These are phyloP conservation scores for Dorcoceras hygrometricum DNA, from an alignment of 257 asterid genomes.

Conservation along the genomic window DNA sequence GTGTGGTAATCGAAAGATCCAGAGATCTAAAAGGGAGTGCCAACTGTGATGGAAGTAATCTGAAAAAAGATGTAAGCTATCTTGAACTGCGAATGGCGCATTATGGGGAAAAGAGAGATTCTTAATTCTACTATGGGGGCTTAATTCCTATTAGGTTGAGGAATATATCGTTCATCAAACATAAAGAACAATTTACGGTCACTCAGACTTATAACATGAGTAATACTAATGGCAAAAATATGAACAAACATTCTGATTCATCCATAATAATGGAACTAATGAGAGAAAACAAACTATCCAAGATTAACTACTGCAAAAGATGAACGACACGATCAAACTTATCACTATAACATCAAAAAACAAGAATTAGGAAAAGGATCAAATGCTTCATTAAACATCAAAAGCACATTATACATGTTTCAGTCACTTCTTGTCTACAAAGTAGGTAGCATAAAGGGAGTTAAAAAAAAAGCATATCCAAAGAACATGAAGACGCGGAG, in stretches of 20 bases:
- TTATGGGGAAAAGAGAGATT: not conserved
- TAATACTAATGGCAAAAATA: too few species aligned
- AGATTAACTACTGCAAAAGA: too few species aligned
- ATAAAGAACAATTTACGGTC: not conserved
- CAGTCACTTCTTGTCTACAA: not conserved
- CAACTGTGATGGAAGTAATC: not conserved
- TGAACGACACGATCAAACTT: not conserved
- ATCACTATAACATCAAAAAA: too few species aligned
- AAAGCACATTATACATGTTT: not conserved
- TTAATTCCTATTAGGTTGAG: not conserved
- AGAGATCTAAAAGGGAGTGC: not conserved
- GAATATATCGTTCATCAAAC: not conserved
- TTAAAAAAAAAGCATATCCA: not conserved
- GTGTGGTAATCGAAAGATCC: too few species aligned
- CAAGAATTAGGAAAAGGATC: not conserved
- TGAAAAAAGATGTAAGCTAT: not conserved
- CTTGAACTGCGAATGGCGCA: not conserved
- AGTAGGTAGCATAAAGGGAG: not conserved
- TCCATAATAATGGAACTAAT: not conserved
- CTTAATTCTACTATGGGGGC: not conserved
- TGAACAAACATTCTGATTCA: not conserved
- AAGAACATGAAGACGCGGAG: too few species aligned
- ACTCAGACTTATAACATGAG: not conserved
- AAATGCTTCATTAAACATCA: too few species aligned
- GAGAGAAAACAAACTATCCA: too few species aligned